Percentiles rank a stretch among this genome's conserved stretches.
These are phyloP conservation scores for Xylaria scruposa DNA, from an alignment of 495 filamentous ascomycete genomes.

Conservation along the genomic window DNA sequence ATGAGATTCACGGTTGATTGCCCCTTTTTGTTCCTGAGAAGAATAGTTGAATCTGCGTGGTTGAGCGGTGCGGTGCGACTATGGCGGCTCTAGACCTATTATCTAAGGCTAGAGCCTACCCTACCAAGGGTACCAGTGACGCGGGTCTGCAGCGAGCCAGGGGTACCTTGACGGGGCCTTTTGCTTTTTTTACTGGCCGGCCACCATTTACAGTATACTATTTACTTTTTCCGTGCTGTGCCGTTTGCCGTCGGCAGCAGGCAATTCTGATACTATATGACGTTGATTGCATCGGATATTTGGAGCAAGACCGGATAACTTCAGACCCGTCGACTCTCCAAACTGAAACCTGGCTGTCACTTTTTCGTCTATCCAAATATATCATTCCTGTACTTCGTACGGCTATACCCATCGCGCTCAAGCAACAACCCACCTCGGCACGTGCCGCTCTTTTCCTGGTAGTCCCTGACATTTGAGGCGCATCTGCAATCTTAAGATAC, in stretches of 20 bases:
- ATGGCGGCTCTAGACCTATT: background rate
- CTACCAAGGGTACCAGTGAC: background rate
- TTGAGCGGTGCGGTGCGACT: background rate
- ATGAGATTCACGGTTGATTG: background rate
- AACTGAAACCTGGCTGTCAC: background rate
- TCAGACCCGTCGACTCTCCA: background rate
- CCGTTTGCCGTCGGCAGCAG: conserved; percentile 5
- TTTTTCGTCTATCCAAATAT: background rate
- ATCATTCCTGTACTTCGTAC: background rate
- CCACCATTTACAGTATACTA: background rate
- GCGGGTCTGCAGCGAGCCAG: conserved; percentile 12
- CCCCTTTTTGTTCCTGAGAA: background rate
- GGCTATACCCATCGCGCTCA: background rate
- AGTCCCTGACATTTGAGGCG: background rate
- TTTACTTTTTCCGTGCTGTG: background rate
- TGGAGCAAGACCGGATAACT: background rate
- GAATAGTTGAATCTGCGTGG: background rate
- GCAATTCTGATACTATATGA: background rate
- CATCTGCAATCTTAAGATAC: conserved; percentile 23
- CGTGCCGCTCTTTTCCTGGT: conserved; percentile 14
- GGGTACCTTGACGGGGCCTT: background rate
- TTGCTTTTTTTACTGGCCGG: conserved; percentile 5
- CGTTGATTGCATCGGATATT: conserved; percentile 7
- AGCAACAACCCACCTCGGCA: conserved; percentile 22
- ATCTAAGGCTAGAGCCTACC: background rate